These are phyloP conservation scores for Oropetium thomaeum DNA, from an alignment of 176 grass and related monocot genomes.

Conservation along the genomic window DNA sequence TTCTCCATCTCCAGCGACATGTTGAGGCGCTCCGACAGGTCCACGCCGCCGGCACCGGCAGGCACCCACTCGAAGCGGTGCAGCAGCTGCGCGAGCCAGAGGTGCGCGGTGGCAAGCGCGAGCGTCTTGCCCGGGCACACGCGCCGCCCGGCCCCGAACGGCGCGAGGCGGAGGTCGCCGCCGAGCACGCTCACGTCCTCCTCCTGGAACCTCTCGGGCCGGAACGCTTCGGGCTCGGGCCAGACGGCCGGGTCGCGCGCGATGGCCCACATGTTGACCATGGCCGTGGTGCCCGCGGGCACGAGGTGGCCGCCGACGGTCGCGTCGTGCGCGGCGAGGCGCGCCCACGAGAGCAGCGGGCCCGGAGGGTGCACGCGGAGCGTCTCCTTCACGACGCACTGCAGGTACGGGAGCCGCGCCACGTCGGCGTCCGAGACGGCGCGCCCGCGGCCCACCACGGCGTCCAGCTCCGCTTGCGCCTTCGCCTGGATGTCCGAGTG, in stretches of 20 bases:
- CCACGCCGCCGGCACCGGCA: neutral
- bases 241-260: neutral
- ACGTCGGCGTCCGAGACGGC: slow-evolving; percentile 10
- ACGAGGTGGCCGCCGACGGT: neutral
- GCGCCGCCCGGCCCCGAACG: neutral
- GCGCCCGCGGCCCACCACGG: neutral
- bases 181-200: neutral
- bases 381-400: slow-evolving; percentile 26
- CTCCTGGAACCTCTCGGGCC: slow-evolving; percentile 42
- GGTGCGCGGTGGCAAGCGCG: neutral
- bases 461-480: slow-evolving; percentile 19
- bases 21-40: neutral
- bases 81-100: slow-evolving; percentile 2
- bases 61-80: neutral
- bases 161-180: slow-evolving; percentile 6
- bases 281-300: neutral
- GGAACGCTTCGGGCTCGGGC: slow-evolving; percentile 41
- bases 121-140: neutral
- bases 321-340: slow-evolving; percentile 26
- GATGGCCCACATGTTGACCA: slow-evolving; percentile 3
- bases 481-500: slow-evolving; percentile 26
- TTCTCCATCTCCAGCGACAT: slow-evolving; percentile 8
- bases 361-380: slow-evolving; percentile 62
- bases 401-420: slow-evolving; percentile 11
- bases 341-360: slow-evolving; percentile 80